Percentiles rank a stretch among this genome's conserved stretches.
Evolutionary conservation across 768 basidiomycete species (phyloP).

Genomic region (Trichaptum fuscoviolaceum): DNA sequence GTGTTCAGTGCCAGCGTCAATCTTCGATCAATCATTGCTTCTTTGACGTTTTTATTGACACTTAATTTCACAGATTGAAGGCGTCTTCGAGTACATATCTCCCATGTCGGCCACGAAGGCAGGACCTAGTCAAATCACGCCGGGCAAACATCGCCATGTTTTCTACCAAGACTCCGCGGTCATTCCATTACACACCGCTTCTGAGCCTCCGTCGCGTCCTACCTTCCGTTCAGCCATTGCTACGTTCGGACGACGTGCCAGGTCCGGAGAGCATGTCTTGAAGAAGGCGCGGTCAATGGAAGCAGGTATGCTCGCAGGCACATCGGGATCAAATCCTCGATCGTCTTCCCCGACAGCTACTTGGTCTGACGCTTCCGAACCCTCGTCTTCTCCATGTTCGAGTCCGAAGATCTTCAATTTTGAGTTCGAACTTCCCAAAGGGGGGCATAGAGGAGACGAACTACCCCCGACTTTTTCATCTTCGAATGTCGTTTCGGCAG

Average conservation of each 20-base stretch:
- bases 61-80: conserved; percentile 47
- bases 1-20: conserved; percentile 13
- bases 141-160: conserved; percentile 21
- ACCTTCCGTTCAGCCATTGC: not conserved
- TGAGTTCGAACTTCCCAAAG: conserved; percentile 50
- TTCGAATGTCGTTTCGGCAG: conserved; percentile 25
- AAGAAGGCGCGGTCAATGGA: conserved; percentile 17
- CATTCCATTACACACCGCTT: conserved; percentile 18
- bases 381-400: conserved; percentile 21
- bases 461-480: conserved; percentile 55
- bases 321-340: conserved; percentile 37
- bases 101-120: conserved; percentile 18
- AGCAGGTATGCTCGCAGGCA: conserved; percentile 37
- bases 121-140: conserved; percentile 7
- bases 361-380: conserved; percentile 11
- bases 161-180: conserved; percentile 21
- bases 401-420: conserved; percentile 37
- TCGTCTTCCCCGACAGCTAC: conserved; percentile 22
- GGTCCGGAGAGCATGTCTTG: not conserved
- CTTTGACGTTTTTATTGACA: conserved; percentile 7
- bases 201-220: conserved; percentile 20
- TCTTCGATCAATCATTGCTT: not conserved
- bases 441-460: conserved; percentile 46
- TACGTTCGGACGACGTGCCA: conserved; percentile 1
- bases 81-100: conserved; percentile 45